Conservation (phyloP, 108 stramenopile species). For the Poteriospumella lacustris region DNA sequence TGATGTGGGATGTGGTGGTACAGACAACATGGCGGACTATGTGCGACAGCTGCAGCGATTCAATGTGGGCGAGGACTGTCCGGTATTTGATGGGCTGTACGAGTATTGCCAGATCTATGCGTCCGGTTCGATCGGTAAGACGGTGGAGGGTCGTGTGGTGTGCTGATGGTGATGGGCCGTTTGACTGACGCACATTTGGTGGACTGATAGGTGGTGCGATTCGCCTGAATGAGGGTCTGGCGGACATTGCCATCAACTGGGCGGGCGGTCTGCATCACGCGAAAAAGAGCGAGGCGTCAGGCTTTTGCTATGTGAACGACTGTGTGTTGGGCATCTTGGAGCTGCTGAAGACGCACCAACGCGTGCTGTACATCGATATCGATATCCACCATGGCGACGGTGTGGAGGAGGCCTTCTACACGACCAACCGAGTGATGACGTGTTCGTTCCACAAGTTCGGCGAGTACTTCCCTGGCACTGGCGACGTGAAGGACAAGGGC, state of each 20-base stretch:
- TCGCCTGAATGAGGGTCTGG: constrained; percentile 77
- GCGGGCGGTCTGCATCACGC: constrained; percentile 98
- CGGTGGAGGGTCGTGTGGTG: no score
- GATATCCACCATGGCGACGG: constrained; percentile 99
- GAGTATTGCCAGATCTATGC: constrained; percentile 97
- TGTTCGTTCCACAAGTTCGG: constrained; percentile 97
- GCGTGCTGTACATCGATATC: constrained; percentile 99
- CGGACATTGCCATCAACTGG: constrained; percentile 98
- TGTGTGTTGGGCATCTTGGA: constrained; percentile 97
- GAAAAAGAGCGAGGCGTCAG: constrained; percentile 94
- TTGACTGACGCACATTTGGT: no score
- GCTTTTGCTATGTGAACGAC: constrained; percentile 99
- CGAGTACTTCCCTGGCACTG: constrained; percentile 79
- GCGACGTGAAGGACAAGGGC: constrained; percentile 54
- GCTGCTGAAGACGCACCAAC: constrained; percentile 92
- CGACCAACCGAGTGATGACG: constrained; percentile 98
- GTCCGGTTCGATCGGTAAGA: constrained; percentile 75
- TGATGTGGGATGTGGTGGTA: neutral
- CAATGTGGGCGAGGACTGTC: constrained; percentile 99
- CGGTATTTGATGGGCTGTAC: constrained; percentile 96
- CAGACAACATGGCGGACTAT: constrained; percentile 89
- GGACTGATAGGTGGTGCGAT: constrained; percentile 74
- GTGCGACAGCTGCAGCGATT: constrained; percentile 71
- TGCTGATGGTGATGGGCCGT: no score
- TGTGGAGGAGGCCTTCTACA: constrained; percentile 92